A percentile compares a stretch with the other conserved stretches of the same genome.
These are phyloP conservation scores for Kazachstania psychrophila DNA, from an alignment of 805 yeast species.

Conservation along the genomic window DNA sequence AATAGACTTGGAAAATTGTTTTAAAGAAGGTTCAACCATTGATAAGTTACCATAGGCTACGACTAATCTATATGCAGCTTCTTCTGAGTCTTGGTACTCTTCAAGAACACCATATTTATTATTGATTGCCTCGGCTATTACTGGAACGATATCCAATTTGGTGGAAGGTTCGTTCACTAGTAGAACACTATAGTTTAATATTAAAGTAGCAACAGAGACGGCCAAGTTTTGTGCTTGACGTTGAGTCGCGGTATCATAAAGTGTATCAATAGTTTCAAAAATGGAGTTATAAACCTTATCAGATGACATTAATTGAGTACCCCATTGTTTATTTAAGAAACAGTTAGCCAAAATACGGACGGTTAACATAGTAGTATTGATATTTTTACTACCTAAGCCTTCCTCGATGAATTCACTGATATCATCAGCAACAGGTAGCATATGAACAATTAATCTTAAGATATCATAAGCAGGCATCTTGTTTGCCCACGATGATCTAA, in stretches of 20 bases:
- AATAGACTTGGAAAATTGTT: slow-evolving; percentile 25
- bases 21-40: slow-evolving; percentile 26
- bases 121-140: slow-evolving; percentile 26
- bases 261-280: slow-evolving; percentile 29
- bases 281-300: slow-evolving; percentile 32
- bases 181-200: slow-evolving; percentile 41
- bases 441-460: slow-evolving; percentile 41
- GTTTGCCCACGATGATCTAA: slow-evolving; percentile 40
- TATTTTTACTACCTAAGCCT: slow-evolving; percentile 30
- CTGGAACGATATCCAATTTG: slow-evolving; percentile 21
- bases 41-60: slow-evolving; percentile 57
- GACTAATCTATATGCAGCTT: slow-evolving; percentile 56
- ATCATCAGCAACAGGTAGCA: slow-evolving; percentile 33
- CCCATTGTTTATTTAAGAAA: slow-evolving; percentile 40
- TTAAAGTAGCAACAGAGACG: slow-evolving; percentile 40
- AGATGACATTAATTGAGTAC: slow-evolving; percentile 34
- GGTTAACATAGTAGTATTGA: slow-evolving; percentile 40
- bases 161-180: slow-evolving; percentile 25
- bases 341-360: slow-evolving; percentile 49
- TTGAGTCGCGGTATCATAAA: slow-evolving; percentile 16
- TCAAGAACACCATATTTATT: slow-evolving; percentile 25
- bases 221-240: slow-evolving; percentile 28
- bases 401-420: slow-evolving; percentile 35
- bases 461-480: slow-evolving; percentile 54
- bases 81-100: slow-evolving; percentile 37